Percentiles rank a stretch among this genome's conserved stretches.
Evolutionary conservation across 495 filamentous ascomycete genomes (phyloP).

Genomic region (Podospora fimiseda): DNA sequence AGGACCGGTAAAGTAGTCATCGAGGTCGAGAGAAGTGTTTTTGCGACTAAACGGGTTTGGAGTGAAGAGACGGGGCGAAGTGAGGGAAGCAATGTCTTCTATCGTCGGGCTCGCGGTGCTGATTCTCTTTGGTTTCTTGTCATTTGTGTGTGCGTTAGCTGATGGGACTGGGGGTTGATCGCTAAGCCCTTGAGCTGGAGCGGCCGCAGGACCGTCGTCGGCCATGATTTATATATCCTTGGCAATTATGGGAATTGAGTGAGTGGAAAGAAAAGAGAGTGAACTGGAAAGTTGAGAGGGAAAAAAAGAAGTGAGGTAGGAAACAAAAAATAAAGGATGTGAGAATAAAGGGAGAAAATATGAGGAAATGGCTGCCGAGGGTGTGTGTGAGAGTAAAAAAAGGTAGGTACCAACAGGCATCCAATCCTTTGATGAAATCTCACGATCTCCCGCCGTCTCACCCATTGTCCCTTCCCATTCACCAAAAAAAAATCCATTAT

Average conservation of each 20-base stretch:
- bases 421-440: no score
- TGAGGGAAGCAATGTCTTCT: conserved; percentile 24
- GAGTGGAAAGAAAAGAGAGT: not conserved
- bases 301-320: not conserved
- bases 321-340: not conserved
- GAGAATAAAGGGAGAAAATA: no score
- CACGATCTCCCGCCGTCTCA: no score
- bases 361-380: no score
- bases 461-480: no score
- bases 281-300: not conserved
- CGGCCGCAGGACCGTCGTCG: conserved; percentile 2
- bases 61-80: conserved; percentile 29
- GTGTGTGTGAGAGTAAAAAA: no score
- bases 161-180: not conserved
- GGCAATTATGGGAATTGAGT: not conserved
- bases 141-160: not conserved
- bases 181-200: not conserved
- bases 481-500: no score
- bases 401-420: no score
- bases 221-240: conserved; percentile 7
- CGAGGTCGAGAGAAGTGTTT: conserved; percentile 39
- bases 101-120: conserved; percentile 1
- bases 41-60: conserved; percentile 43
- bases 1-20: conserved; percentile 56
- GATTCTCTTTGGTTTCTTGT: conserved; percentile 4